Base-by-base conservation (phyloP, 805 yeast species). In the Sungouiella blattae region DNA sequence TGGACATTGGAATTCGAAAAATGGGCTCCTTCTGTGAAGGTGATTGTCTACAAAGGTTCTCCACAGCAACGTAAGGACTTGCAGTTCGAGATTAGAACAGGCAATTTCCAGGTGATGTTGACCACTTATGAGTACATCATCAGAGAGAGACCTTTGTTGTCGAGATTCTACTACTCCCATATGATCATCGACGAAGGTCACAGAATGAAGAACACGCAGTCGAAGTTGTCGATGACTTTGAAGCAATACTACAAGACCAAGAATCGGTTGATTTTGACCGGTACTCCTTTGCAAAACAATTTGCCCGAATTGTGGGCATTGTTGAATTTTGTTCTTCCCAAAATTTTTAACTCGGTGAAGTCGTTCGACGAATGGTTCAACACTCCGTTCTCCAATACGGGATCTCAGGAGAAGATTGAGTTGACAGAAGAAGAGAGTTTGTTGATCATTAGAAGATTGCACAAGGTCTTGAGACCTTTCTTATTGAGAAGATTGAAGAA, bases 171-270 rank as follows among this genome's bases (percentile, higher is more conserved):
- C 44, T 85, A 89, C 80, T 83, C 83, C 27, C 91, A 86, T 57
- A 85, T 85, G 91, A 83, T 85, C 46, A 85, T 85, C 46, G 95
- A 85, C 68, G 95, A 85, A 69, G 95, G 95, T 59, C 95, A 85
- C 60, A 71, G 94, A 63, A 81, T 85, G 88, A 85, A 85, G 55
- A 85, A 85, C 53, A 70, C 88, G 2, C 75, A 76, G 38, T 83
- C 91, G 3, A 85, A 84, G 53, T 64, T 85, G 37, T 82, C 91
- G 0, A 67, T 67, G 36, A 84, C 93, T 0, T 75, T 85, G 47
- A 77, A 82, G 23, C 77, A 73, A 36, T 83, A 77, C 50, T 85
- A 86, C 50, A 80, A 75, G 45, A 81, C 93, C 1, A 80, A 81
- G 54, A 78, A 85, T 54, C 71, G 94, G 62, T 71, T 85, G 51